Base-by-base conservation (phyloP, 1,284 basidiomycete genomes). In the Marasmius sp. region DNA sequence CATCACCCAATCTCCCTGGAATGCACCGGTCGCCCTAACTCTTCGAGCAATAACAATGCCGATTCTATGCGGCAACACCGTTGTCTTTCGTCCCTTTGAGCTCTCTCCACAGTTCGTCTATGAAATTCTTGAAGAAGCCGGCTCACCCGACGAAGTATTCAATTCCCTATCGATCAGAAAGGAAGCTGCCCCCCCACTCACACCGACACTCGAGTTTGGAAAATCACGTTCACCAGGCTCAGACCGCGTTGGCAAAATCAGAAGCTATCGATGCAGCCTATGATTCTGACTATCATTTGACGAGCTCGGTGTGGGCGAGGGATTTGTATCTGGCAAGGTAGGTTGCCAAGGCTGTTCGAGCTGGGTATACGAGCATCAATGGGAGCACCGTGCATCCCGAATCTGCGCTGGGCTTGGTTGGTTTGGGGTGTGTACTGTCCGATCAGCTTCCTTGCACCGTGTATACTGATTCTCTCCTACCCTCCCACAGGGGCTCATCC, bases 151-250 rank as follows among this genome's bases (percentile, higher is more conserved):
- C 7, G 87, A 86, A 5, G 86, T 87, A 1, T 67, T 89, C 18
- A 87, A 87, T 64, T 81, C 84, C 56, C 67, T 91, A 5, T 81
- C 86, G 20, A 82, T 83, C 63, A 80, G 82, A 0, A 75, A 77
- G 10, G 72, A 82, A 47, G 77, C 77, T 48, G 77, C 82, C 0
- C 79, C 83, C 0, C 69, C 70, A 0, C 71, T 83, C 37, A 81
- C 80, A 1, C 79, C 0, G 77, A 88, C 71, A 81, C 81, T 0
- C 68, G 74, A 16, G 77, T 90, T 8, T 77, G 81, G 58, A 78
- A 79, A 58, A 71, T 82, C 49, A 80, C 74, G 37, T 92, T 88
- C 74, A 92, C n/a, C 90, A 14, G 91, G 91, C 9, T 88, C 86
- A 52, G 84, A 86, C 57, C 80, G 80, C 39, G 86, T 93, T 14